These are phyloP conservation scores for Penicillium capsulatum DNA, from an alignment of 2,329 filamentous ascomycete species.

Conservation along the genomic window DNA sequence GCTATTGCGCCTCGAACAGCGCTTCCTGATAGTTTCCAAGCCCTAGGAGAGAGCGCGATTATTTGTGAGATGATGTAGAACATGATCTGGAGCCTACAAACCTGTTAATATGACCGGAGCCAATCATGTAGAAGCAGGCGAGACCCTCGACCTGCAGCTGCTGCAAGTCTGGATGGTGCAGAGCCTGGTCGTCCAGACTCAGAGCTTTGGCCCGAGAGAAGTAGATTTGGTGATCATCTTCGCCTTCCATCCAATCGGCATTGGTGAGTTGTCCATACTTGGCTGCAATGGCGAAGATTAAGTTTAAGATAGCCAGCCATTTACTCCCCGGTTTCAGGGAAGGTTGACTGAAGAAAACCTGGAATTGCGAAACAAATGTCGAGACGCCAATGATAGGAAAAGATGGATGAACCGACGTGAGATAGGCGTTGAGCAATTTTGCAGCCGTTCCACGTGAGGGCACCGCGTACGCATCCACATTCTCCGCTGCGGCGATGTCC, in stretches of 20 bases:
- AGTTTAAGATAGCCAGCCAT: slow-evolving; percentile 44
- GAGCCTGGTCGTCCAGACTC: slow-evolving; percentile 37
- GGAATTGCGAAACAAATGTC: slow-evolving; percentile 42
- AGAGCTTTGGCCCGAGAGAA: slow-evolving; percentile 41
- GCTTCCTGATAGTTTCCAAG: slow-evolving; percentile 42
- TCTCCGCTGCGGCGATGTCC: slow-evolving; percentile 33
- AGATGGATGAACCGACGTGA: slow-evolving; percentile 42
- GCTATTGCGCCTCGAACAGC: slow-evolving; percentile 41
- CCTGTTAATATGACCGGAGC: slow-evolving; percentile 43
- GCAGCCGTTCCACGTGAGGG: slow-evolving; percentile 38
- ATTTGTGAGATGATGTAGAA: slow-evolving; percentile 3
- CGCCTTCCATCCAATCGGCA: slow-evolving; percentile 35
- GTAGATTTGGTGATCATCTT: slow-evolving; percentile 39
- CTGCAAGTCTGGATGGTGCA: slow-evolving; percentile 42
- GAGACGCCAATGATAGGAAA: slow-evolving; percentile 44
- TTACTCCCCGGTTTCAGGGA: slow-evolving; percentile 36
- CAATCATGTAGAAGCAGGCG: slow-evolving; percentile 41
- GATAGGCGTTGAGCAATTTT: slow-evolving; percentile 40
- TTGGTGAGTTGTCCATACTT: slow-evolving; percentile 39
- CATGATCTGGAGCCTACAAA: slow-evolving; percentile 15
- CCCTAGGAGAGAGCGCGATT: slow-evolving; percentile 24
- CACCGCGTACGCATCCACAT: slow-evolving; percentile 35
- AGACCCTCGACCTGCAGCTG: slow-evolving; percentile 43
- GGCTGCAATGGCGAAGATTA: slow-evolving; percentile 44
- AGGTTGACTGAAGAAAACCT: slow-evolving; percentile 35